Evolutionary conservation across 352 stramenopile species (phyloP), one percentile per base, ranked within the genome.

Genomic region (Phytopythium oedochilum): DNA sequence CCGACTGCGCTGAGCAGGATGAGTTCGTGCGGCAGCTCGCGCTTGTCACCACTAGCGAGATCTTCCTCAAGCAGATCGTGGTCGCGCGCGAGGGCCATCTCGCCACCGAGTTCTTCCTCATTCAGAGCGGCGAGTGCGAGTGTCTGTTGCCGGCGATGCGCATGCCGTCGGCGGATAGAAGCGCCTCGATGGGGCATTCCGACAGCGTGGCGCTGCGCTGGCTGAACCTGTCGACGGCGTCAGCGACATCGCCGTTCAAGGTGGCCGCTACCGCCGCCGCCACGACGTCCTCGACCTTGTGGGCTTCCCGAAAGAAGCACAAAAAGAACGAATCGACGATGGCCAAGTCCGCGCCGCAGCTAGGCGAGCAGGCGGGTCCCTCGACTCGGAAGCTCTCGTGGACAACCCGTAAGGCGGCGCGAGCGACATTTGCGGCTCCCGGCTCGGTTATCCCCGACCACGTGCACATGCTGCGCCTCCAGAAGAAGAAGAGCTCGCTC

Each of bases 101-200:
- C 31, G 77, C 74, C 0, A 72, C 42, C 9, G 74, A 86, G 29
- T 73, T 88, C 28, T 89, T 83, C 28, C 69, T 89, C 5, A 64
- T 86, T 6, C 71, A 88, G n/a, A 80, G 64, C 26, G 79, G 79
- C 2, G 73, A 82, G 23, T 67, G 73, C 2, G 79, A 89, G 43
- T 63, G 81, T 18, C 51, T 88, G 12, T 55, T 87, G 3, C 63
- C 76, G 5, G 46, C 46, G 0, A 10, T 40, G 29, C 46, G 46
- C 20, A 20, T 40, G 28, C 8, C 46, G 6, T n/a, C 31, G 5
- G 29, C 18, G 18, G 46, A 6, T 5, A 38, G 46, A 0, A 31
- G 14, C 22, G 12, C 40, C 0, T 29, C 40, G 22, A 20, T 46
- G 9, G 40, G 20, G 7, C 5, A 10, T 9, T 17, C 31, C 4